These are phyloP conservation scores for Blastocystis sp. DNA, from an alignment of 352 stramenopile species.

Conservation along the genomic window DNA sequence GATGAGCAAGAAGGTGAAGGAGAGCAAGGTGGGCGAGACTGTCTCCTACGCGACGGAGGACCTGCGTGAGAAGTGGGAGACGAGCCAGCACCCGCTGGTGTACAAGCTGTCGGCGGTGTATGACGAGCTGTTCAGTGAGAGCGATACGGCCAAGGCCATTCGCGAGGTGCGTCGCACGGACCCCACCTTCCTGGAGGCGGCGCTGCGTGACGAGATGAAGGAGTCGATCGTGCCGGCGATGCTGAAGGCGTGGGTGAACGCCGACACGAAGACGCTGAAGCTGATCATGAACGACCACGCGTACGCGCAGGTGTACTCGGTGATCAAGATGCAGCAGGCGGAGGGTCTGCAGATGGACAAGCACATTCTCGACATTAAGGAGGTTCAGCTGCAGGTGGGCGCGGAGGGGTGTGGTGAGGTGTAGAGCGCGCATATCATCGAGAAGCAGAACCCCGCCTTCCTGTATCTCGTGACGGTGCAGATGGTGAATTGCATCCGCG, in stretches of 20 bases:
- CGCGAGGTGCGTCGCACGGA: constrained; percentile 62
- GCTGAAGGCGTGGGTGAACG: constrained; percentile 64
- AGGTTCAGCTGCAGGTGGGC: constrained; percentile 42
- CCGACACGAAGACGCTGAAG: constrained; percentile 60
- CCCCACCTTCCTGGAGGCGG: constrained; percentile 58
- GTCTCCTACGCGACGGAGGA: constrained; percentile 57
- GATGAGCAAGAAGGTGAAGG: constrained; percentile 64
- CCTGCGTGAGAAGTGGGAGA: constrained; percentile 69
- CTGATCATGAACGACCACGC: constrained; percentile 66
- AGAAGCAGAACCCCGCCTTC: constrained; percentile 56
- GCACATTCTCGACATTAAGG: constrained; percentile 54
- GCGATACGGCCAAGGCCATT: constrained; percentile 59
- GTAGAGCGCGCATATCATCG: constrained; percentile 64
- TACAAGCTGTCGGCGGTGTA: constrained; percentile 68
- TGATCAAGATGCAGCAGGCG: constrained; percentile 66
- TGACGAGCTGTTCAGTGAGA: constrained; percentile 66
- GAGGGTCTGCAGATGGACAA: constrained; percentile 66
- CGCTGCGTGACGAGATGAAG: constrained; percentile 65
- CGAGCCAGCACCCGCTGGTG: constrained; percentile 57
- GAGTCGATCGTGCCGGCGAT: constrained; percentile 47
- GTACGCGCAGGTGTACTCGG: constrained; percentile 59
- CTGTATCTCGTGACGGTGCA: constrained; percentile 68
- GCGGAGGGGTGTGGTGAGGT: not conserved
- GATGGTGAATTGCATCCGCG: constrained; percentile 62
- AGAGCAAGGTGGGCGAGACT: constrained; percentile 63